phyloP scores from a whole-genome alignment of 208 protist genomes.

The Herpetomonas samuelpessoai region DNA sequence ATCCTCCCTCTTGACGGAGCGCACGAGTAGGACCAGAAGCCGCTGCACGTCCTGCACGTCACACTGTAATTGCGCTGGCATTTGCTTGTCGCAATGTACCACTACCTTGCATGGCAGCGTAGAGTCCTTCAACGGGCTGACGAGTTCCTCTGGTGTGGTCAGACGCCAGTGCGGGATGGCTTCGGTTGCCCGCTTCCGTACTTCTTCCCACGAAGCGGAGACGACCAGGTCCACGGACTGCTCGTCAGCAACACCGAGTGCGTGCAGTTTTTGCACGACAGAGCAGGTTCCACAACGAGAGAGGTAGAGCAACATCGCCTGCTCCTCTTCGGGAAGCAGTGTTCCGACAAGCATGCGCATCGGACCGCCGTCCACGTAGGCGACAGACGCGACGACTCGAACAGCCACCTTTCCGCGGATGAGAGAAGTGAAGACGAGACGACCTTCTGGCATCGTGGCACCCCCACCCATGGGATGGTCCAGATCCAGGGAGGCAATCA shows the following conservation, averaged over 20 bases:
- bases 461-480: no score
- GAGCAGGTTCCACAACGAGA: constrained; percentile 15
- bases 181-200: constrained; percentile 25
- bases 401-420: constrained; percentile 21
- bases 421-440: constrained; percentile 28
- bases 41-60: constrained; percentile 14
- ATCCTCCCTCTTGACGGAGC: background rate
- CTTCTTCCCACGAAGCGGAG: constrained; percentile 21
- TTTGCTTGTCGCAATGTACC: constrained; percentile 6
- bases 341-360: constrained; percentile 36
- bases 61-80: constrained; percentile 15
- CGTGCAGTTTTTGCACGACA: constrained; percentile 12
- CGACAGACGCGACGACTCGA: constrained; percentile 22
- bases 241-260: constrained; percentile 3
- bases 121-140: constrained; percentile 9
- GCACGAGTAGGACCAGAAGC: constrained; percentile 6
- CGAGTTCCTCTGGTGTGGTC: constrained; percentile 18
- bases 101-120: background rate
- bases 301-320: constrained; percentile 26
- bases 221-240: constrained; percentile 8
- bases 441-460: constrained; percentile 14
- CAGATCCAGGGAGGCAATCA: no score
- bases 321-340: constrained; percentile 29
- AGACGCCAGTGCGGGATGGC: constrained; percentile 26
- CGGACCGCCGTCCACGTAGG: constrained; percentile 20